Percentiles rank a stretch among this genome's conserved stretches.
These are phyloP conservation scores for Skeletonema potamos DNA, from an alignment of 108 stramenopile species.

Conservation along the genomic window DNA sequence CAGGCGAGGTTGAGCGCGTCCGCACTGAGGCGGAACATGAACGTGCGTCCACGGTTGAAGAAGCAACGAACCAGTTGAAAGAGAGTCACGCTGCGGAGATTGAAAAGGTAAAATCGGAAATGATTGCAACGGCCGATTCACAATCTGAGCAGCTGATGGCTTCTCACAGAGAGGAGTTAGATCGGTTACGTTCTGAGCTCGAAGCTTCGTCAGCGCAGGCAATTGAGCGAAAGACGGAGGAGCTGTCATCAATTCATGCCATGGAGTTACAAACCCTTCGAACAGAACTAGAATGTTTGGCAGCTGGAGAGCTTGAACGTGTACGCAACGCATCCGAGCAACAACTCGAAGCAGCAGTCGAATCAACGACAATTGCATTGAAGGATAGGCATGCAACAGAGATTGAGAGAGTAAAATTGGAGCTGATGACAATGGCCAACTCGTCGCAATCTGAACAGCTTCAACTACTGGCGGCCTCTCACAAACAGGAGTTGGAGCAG, in stretches of 20 bases:
- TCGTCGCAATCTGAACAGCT: conserved; percentile 20
- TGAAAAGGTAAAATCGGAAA: conserved; percentile 13
- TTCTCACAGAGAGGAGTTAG: not conserved
- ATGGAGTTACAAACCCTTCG: conserved; percentile 31
- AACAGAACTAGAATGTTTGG: not conserved
- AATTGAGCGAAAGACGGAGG: conserved; percentile 11
- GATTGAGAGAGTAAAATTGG: conserved; percentile 7
- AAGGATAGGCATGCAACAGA: conserved; percentile 14
- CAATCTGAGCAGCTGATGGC: not conserved
- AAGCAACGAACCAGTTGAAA: conserved; percentile 13
- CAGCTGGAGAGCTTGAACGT: conserved; percentile 3
- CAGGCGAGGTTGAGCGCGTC: conserved; percentile 11
- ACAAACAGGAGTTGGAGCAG: conserved; percentile 22
- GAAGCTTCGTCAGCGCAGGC: conserved; percentile 6
- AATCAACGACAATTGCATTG: conserved; percentile 1
- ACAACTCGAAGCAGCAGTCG: not conserved
- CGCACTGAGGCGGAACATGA: conserved; percentile 11
- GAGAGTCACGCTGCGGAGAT: conserved; percentile 4
- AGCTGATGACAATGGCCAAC: conserved; percentile 14
- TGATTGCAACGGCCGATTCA: conserved; percentile 2
- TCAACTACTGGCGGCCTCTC: conserved; percentile 6
- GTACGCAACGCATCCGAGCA: conserved; percentile 1
- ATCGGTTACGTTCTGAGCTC: not conserved
- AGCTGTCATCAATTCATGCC: conserved; percentile 11
- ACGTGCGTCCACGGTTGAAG: conserved; percentile 9